Evolutionary conservation across 306 rosid genomes (phyloP).

Genomic region (Gastrolobium bilobum): DNA sequence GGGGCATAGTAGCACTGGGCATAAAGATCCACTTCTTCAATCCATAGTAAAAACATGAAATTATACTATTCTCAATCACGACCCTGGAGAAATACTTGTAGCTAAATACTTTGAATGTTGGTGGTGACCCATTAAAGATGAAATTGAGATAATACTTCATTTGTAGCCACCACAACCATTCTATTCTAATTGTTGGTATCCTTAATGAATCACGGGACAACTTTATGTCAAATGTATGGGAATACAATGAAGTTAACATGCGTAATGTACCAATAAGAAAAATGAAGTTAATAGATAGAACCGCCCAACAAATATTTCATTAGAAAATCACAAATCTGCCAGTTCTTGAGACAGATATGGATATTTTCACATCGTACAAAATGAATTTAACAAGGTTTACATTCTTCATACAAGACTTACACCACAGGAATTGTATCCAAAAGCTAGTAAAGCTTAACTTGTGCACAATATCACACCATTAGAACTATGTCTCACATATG

Average conservation of each 20-base stretch:
- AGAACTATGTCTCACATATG: constrained; percentile 25
- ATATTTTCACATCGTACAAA: constrained; percentile 13
- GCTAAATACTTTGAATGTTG: background rate
- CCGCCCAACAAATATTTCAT: constrained; percentile 17
- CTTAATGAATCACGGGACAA: constrained; percentile 9
- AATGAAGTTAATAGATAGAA: background rate
- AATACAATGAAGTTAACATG: constrained; percentile 5
- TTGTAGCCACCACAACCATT: constrained; percentile 4
- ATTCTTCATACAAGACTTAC: constrained; percentile 20
- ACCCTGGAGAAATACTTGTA: background rate
- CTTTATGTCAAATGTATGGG: background rate
- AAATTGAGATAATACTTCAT: constrained; percentile 21
- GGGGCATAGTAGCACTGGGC: constrained; percentile 65
- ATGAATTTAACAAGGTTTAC: constrained; percentile 31
- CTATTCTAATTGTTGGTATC: background rate
- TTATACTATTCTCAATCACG: background rate
- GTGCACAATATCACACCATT: constrained; percentile 36
- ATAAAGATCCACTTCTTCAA: constrained; percentile 71
- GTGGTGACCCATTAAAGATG: background rate
- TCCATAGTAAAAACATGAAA: constrained; percentile 55
- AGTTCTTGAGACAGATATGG: background rate
- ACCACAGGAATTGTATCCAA: constrained; percentile 11
- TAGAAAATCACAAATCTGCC: constrained; percentile 24
- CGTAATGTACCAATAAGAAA: constrained; percentile 1
- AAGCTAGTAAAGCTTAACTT: constrained; percentile 35